These are phyloP conservation scores for Adansonia digitata DNA, from an alignment of 345 rosid species.

Conservation along the genomic window DNA sequence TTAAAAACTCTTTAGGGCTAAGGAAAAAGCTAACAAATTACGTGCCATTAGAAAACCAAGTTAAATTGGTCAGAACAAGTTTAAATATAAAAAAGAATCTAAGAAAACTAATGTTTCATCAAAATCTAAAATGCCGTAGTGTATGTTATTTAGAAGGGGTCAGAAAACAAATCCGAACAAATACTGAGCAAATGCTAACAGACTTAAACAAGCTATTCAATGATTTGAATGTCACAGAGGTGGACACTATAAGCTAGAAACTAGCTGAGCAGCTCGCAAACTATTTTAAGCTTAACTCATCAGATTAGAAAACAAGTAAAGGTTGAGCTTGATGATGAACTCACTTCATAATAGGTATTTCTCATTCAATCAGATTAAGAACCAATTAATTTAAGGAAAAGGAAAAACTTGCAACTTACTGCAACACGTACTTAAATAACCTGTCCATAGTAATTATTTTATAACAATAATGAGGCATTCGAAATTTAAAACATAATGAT, in stretches of 20 bases:
- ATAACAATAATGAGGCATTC: background rate
- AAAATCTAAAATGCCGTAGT: background rate
- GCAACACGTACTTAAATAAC: background rate
- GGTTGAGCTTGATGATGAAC: background rate
- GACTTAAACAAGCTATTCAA: constrained; percentile 3
- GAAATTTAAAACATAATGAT: background rate
- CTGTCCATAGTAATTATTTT: background rate
- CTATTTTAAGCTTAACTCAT: background rate
- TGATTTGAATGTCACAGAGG: background rate
- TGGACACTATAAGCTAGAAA: background rate
- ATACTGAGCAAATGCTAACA: background rate
- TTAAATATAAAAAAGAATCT: background rate
- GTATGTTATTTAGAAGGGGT: background rate
- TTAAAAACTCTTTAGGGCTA: constrained; percentile 1
- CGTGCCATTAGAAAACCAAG: background rate
- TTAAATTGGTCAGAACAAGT: background rate
- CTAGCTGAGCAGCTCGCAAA: background rate
- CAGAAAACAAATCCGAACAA: background rate
- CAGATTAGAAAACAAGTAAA: background rate
- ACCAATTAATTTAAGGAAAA: background rate
- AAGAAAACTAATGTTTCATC: background rate
- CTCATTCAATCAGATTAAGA: background rate
- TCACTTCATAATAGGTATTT: background rate
- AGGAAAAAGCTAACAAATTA: background rate
- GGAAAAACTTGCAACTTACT: background rate